Evolutionary conservation across 306 rosid genomes (phyloP), one percentile per base, ranked within the genome.

Genomic region (Quillaja saponaria): DNA sequence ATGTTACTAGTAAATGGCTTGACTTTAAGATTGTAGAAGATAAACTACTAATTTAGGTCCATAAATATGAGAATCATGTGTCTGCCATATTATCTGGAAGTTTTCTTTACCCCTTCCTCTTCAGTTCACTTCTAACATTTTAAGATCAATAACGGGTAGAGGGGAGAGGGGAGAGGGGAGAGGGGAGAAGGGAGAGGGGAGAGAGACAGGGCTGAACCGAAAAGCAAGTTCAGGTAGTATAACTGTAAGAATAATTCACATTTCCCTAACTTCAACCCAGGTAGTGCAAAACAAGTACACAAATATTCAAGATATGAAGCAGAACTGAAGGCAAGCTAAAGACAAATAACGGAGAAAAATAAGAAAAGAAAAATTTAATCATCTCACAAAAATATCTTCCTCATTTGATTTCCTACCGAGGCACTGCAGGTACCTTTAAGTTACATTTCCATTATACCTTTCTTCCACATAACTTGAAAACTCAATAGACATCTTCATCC

Each of bases 401-500:
- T 78, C 68, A 37, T 61, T 68, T 71, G 72, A 84, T 76, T 49
- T 58, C 56, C 82, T 76, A 73, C 77, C 40, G 53, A 40, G 6
- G 72, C 71, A 74, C n/a, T n/a, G n/a, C 51, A 64, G 51, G 41
- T 31, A 35, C 63, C 59, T 73, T 83, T 46, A 66, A 67, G 66
- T 80, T 76, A 61, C 74, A 82, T 50, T 76, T 48, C 55, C 73
- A 15, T 64, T 61, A 56, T 66, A 83, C 83, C 70, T 66, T 73
- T 85, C 55, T 83, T 63, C 87, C 72, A 66, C 59, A 71, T 55
- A 49, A 61, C 70, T 67, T 66, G 56, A 25, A 65, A 69, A 67
- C 80, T 45, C 66, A 59, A 62, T 81, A 45, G 54, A 55, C 63
- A 48, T 66, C 61, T 34, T 42, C 65, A 63, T 53, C 71, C 46